Evolutionary conservation across 2,329 filamentous ascomycete species (phyloP).

Genomic region (Diaporthe vexans): DNA sequence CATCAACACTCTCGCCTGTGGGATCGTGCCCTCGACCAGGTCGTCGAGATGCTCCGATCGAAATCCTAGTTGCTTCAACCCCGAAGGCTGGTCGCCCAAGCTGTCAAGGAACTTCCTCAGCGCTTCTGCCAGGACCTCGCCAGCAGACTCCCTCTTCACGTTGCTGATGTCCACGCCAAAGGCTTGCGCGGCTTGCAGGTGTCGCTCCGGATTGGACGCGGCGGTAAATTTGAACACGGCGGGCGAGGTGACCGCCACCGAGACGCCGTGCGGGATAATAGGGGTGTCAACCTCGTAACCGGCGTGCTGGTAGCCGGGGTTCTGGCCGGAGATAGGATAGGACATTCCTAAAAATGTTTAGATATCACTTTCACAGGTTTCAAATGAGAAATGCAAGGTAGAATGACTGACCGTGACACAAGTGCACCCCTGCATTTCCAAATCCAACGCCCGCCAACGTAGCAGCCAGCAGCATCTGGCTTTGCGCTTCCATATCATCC

Average conservation of each 20-base stretch:
- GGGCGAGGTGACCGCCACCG: conserved; percentile 92
- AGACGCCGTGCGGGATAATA: conserved; percentile 96
- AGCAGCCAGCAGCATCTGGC: conserved; percentile 93
- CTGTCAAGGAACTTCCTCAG: conserved; percentile 84
- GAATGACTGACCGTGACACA: conserved; percentile 67
- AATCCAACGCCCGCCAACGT: conserved; percentile 97
- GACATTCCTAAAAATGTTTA: conserved; percentile 79
- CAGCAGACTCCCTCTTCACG: conserved; percentile 90
- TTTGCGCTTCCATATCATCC: conserved; percentile 92
- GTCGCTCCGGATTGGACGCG: conserved; percentile 91
- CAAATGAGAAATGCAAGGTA: too few relatives aligned
- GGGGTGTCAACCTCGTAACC: conserved; percentile 85
- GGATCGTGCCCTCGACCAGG: conserved; percentile 94
- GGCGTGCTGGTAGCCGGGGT: conserved; percentile 87
- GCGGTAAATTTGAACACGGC: conserved; percentile 95
- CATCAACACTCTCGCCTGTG: conserved; percentile 91
- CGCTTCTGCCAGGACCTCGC: conserved; percentile 88
- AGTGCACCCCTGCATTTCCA: conserved; percentile 95
- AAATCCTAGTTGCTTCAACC: conserved; percentile 88
- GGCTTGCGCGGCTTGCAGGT: conserved; percentile 87
- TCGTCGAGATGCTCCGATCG: conserved; percentile 79
- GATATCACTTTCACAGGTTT: background rate
- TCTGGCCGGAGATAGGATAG: conserved; percentile 96
- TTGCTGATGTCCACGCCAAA: conserved; percentile 93
- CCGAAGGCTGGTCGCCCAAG: conserved; percentile 90